Conservation (phyloP, 2,329 filamentous ascomycete species). For the Coniochaeta hoffmannii region DNA sequence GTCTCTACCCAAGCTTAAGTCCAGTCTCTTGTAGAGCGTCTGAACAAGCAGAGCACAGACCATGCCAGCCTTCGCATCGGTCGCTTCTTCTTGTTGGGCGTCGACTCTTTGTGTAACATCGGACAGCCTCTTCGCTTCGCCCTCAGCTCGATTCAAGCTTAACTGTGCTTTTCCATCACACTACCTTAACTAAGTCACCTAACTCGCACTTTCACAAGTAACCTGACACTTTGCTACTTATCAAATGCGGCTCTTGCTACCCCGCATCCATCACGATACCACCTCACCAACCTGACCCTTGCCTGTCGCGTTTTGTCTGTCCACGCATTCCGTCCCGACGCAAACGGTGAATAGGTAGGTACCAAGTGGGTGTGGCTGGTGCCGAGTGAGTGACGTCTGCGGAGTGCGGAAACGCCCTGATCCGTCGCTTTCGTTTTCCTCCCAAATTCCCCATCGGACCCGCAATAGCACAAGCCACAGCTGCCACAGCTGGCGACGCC, state of each 20-base stretch:
- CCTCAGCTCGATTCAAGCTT: no score
- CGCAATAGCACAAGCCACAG: not conserved
- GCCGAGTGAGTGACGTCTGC: not conserved
- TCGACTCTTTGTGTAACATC: no score
- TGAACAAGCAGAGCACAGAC: no score
- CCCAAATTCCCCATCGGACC: not conserved
- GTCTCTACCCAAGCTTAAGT: no score
- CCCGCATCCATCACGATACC: not conserved
- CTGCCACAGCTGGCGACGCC: not conserved
- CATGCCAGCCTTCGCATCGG: no score
- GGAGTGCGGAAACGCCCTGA: not conserved
- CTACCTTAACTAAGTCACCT: no score
- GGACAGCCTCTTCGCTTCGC: no score
- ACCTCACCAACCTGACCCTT: not conserved
- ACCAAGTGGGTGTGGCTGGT: not conserved
- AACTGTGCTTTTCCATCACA: no score
- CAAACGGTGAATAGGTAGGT: not conserved
- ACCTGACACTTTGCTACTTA: no score
- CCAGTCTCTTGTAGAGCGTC: no score
- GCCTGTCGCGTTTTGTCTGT: not conserved
- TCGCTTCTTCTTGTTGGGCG: no score
- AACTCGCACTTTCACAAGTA: no score
- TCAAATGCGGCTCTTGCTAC: not conserved
- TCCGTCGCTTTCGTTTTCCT: not conserved
- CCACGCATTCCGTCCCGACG: not conserved